Evolutionary conservation across 2,329 filamentous ascomycete species (phyloP).

Genomic region (Hypocrella siamensis): DNA sequence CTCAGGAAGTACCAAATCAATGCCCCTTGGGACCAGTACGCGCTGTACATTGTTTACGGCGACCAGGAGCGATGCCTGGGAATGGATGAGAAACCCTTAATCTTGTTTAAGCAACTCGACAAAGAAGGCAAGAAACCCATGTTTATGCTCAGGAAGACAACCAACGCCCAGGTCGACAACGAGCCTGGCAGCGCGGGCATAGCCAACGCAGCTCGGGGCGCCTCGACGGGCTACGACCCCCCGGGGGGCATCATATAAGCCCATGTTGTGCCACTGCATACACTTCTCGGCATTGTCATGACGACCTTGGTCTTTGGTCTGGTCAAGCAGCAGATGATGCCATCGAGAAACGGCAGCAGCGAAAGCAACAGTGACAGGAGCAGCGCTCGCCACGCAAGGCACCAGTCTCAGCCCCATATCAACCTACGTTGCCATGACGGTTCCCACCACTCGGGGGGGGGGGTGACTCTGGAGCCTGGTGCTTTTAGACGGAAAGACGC

Average conservation of each 20-base stretch:
- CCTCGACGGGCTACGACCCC: conserved; percentile 35
- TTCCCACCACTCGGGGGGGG: no score
- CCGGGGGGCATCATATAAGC: conserved; percentile 43
- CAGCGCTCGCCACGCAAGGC: no score
- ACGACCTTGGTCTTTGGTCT: no score
- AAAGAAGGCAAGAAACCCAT: conserved; percentile 96
- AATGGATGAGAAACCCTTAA: conserved; percentile 82
- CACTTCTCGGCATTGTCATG: no score
- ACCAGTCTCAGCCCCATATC: no score
- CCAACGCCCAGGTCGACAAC: conserved; percentile 35
- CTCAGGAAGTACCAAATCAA: conserved; percentile 98
- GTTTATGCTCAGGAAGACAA: conserved; percentile 83
- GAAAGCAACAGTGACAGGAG: no score
- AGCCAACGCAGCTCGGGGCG: conserved; percentile 26
- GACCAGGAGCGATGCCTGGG: conserved; percentile 90
- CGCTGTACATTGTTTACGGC: conserved; percentile 96
- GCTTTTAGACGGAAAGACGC: no score
- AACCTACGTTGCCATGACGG: no score
- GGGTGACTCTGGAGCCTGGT: no score
- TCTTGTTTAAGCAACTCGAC: conserved; percentile 93
- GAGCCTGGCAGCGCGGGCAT: conserved; percentile 39
- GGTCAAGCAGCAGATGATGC: no score
- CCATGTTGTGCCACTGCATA: no score
- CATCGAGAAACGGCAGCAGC: no score
- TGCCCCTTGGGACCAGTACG: conserved; percentile 93